A percentile compares a stretch with the other conserved stretches of the same genome.
Evolutionary conservation across 345 rosid genomes (phyloP).

Genomic region (Toxicodendron radicans): DNA sequence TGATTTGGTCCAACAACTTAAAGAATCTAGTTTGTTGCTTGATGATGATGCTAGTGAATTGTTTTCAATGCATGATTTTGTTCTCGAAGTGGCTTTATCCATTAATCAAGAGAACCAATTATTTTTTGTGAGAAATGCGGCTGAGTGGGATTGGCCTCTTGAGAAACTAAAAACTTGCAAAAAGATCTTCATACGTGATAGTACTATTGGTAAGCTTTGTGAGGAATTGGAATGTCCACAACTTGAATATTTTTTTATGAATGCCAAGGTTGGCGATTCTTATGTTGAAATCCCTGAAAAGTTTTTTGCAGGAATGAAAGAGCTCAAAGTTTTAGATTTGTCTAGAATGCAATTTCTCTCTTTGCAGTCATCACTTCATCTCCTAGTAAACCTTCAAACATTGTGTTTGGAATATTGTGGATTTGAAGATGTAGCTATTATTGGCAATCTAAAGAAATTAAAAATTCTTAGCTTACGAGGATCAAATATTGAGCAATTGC

Average conservation of each 20-base stretch:
- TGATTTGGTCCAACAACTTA: not conserved
- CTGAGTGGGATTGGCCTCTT: not conserved
- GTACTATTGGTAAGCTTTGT: not conserved
- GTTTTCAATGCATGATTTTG: too few species aligned
- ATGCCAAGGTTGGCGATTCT: rapidly evolving
- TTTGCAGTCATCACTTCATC: not conserved
- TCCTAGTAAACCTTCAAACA: too few species aligned
- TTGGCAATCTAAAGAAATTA: slow-evolving; percentile 19
- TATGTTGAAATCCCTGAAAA: not conserved
- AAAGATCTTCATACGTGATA: not conserved
- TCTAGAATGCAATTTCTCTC: not conserved
- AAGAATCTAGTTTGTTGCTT: slow-evolving; percentile 16
- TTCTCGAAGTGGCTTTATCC: too few species aligned
- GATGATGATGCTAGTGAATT: too few species aligned
- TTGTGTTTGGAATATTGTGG: not conserved
- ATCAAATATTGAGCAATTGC: slow-evolving; percentile 5
- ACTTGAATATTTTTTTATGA: not conserved
- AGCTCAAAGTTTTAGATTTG: slow-evolving; percentile 8
- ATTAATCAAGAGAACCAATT: not conserved
- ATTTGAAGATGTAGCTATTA: not conserved
- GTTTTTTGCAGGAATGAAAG: slow-evolving; percentile 10
- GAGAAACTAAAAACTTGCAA: not conserved
- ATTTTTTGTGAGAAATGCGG: not conserved
- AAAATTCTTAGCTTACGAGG: slow-evolving; percentile 2
- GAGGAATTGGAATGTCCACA: slow-evolving; percentile 15